Conservation (phyloP, 2,329 filamentous ascomycete genomes). For the Cladosporium phlei region DNA sequence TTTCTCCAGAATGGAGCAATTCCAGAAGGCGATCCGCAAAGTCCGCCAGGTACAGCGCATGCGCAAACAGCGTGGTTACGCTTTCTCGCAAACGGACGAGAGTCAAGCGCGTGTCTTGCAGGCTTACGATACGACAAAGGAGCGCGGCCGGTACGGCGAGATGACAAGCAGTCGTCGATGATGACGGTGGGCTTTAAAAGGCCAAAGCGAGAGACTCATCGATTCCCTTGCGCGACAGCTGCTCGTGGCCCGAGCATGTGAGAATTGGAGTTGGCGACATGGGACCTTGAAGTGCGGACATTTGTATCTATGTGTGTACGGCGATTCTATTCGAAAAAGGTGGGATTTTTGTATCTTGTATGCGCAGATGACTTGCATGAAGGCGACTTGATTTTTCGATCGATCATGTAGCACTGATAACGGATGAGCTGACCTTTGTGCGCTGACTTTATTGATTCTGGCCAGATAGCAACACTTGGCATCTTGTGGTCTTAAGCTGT, state of each 20-base stretch:
- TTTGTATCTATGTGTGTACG: slow-evolving; percentile 10
- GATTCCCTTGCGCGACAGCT: neutral
- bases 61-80: slow-evolving; percentile 98
- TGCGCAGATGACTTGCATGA: no score
- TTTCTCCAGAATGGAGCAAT: slow-evolving; percentile 82
- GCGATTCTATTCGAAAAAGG: neutral
- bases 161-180: slow-evolving; percentile 59
- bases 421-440: no score
- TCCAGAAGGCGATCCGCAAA: slow-evolving; percentile 98
- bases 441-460: no score
- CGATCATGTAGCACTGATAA: no score
- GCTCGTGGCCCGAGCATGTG: neutral
- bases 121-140: slow-evolving; percentile 93
- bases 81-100: slow-evolving; percentile 96
- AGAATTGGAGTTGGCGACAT: neutral
- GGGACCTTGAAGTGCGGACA: neutral
- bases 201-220: neutral
- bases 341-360: no score
- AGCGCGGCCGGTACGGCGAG: slow-evolving; percentile 89
- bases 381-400: no score
- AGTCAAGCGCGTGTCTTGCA: slow-evolving; percentile 91
- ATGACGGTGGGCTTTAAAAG: neutral
- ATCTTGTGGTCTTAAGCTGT: no score
- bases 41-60: slow-evolving; percentile 97
- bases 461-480: no score